phyloP scores from a whole-genome alignment of 148 eudicot species.

The Diospyros kaki region DNA sequence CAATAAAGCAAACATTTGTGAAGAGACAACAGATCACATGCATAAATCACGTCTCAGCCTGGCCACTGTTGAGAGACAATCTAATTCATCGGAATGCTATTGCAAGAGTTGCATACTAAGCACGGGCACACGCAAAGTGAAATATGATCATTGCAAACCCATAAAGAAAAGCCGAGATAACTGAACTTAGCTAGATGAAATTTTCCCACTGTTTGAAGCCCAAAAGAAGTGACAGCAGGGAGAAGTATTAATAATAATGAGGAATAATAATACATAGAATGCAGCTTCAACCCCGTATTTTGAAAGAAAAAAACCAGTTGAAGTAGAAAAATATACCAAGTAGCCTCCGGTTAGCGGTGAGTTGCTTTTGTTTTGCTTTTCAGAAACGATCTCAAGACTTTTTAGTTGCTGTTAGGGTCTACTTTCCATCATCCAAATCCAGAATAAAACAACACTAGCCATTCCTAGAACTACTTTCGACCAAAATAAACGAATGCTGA shows the following conservation, averaged over 20 bases:
- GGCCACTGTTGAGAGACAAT: neutral
- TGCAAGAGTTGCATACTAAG: no score
- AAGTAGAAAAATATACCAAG: neutral
- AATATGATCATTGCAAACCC: neutral
- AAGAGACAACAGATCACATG: neutral
- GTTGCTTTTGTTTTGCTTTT: no score
- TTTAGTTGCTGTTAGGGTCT: no score
- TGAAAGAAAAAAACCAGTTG: neutral
- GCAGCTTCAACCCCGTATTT: neutral
- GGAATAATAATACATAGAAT: neutral
- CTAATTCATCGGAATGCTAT: neutral
- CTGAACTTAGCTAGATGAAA: no score
- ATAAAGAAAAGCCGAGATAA: neutral
- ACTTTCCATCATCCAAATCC: no score
- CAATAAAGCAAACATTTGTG: neutral
- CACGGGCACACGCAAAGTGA: neutral
- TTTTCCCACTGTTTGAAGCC: no score
- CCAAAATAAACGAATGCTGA: neutral
- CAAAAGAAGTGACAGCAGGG: no score
- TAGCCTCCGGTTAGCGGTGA: no score
- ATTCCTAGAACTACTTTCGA: neutral
- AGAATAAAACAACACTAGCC: neutral
- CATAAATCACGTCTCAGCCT: neutral
- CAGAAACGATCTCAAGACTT: no score
- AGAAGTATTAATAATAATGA: neutral